A percentile compares a stretch with the other conserved stretches of the same genome.
These are phyloP conservation scores for Dendrocalamus sinicus DNA, from an alignment of 176 grass and related monocot species.

Conservation along the genomic window DNA sequence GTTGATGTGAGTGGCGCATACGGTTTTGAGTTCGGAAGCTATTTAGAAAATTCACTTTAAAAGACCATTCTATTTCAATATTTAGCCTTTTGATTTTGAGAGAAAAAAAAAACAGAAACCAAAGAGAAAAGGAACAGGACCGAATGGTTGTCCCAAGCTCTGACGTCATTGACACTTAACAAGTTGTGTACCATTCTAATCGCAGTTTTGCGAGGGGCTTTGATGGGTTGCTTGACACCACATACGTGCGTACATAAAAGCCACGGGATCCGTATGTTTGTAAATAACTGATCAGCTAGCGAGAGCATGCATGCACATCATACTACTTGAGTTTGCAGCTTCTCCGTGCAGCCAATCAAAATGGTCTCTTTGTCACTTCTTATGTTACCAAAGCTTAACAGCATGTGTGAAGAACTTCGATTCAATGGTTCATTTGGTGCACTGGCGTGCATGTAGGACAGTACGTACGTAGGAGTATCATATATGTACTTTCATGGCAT, in stretches of 20 bases:
- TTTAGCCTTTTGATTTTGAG: no score
- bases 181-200: neutral
- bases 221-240: constrained; percentile 4
- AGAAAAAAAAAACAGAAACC: no score
- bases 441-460: neutral
- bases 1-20: no score
- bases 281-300: neutral
- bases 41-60: no score
- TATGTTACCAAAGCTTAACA: neutral
- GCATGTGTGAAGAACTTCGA: neutral
- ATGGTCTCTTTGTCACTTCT: neutral
- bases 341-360: neutral
- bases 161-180: neutral
- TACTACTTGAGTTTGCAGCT: neutral
- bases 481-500: neutral
- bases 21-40: no score
- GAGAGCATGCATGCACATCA: neutral
- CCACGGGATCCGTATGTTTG: neutral
- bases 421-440: neutral
- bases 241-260: neutral
- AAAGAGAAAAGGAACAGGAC: no score
- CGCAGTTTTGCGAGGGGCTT: neutral
- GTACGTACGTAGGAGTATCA: neutral
- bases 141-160: neutral
- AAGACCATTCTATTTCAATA: no score